Evolutionary conservation across 495 filamentous ascomycete species (phyloP), one percentile per base, ranked within the genome.

Genomic region (Astrothelium subdiscretum): DNA sequence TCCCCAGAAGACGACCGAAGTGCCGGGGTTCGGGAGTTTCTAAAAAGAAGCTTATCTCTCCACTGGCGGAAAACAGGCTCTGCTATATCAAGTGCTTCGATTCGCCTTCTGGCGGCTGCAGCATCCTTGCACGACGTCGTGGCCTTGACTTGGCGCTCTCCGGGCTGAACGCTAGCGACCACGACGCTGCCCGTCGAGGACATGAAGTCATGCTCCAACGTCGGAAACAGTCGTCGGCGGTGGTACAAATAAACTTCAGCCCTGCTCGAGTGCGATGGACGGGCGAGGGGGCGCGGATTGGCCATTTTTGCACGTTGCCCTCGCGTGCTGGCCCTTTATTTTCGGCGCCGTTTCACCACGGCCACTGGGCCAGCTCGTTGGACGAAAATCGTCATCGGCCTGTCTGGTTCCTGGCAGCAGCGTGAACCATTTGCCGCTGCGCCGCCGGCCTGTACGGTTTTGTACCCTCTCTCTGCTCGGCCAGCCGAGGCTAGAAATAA

Each of bases 101-200:
- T 54, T 54, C 48, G 48, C 48, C 48, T 54, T 54, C 48, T 54
- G 48, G 48, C 48, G 48, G 22, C 48, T 54, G 48, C 48, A 54
- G 48, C 48, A 54, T 27, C 48, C 48, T 29, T 26, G 48, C 48
- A 54, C 48, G 48, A 54, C 48, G 20, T 29, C 43, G 43, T 48
- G 13, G 43, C 12, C 12, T 15, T 10, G 43, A 10, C 43, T 18
- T 15, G 48, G 48, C 35, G 35, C 35, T 15, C 35, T 15, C 15
- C 43, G 20, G 43, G 24, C 48, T 54, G 48, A 11, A 8, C n/a
- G 43, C 43, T 48, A 22, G 43, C n/a, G 10, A 48, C 43, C 12
- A 5, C 11, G 15, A 38, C 8, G n/a, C 10, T 5, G 43, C 43
- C 43, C 5, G 43, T 10, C 12, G n/a, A 48, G n/a, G 43, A 22